These are phyloP conservation scores for Micractinium sp. DNA, from an alignment of 139 green algal species.

Conservation along the genomic window DNA sequence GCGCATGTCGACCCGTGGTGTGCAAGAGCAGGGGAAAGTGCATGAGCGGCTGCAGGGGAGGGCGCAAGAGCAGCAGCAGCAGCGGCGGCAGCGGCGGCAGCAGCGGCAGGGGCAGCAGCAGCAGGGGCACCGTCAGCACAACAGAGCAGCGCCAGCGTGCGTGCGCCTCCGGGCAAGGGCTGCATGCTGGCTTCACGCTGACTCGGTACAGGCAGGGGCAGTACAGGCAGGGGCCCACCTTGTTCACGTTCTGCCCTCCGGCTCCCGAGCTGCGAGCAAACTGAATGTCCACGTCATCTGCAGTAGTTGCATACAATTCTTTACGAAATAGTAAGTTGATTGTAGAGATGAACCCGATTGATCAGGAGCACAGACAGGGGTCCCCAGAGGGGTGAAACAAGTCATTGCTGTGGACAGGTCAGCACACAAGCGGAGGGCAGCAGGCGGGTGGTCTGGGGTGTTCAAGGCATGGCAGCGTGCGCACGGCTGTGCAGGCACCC, in stretches of 20 bases:
- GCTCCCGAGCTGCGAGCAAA: constrained; percentile 91
- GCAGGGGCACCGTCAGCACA: no score
- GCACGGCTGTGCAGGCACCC: neutral
- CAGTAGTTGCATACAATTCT: no score
- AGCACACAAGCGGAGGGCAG: neutral
- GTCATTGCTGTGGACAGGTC: neutral
- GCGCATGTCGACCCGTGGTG: no score
- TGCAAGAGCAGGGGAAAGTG: no score
- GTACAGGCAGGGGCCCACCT: constrained; percentile 51
- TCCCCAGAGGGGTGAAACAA: neutral
- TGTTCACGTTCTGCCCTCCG: constrained; percentile 96
- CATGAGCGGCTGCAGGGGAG: no score
- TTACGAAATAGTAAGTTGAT: no score
- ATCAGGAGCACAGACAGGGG: neutral
- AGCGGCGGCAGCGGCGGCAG: no score
- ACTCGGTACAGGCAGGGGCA: no score
- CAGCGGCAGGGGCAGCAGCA: no score
- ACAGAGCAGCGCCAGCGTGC: neutral
- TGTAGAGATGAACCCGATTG: no score
- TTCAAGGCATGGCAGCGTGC: neutral
- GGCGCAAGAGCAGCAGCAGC: no score
- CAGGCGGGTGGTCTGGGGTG: neutral
- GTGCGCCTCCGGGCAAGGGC: neutral
- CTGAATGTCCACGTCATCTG: constrained; percentile 90
- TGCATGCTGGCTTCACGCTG: no score